A percentile compares a stretch with the other conserved stretches of the same genome.
phyloP scores from a whole-genome alignment of 768 basidiomycete species.

The Cytidiella melzeri region DNA sequence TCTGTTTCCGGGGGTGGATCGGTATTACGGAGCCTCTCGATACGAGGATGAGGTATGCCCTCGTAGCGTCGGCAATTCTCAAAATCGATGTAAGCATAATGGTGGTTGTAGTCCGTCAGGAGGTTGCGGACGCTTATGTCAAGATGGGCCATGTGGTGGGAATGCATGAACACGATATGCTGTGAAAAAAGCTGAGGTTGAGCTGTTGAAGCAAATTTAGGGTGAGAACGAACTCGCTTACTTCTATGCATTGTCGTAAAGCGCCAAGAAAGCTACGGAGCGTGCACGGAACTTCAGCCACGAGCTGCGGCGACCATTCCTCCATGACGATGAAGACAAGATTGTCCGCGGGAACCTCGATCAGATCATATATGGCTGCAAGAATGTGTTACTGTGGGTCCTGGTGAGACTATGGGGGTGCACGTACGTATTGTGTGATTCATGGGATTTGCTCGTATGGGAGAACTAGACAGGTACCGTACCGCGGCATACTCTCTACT shows the following conservation, averaged over 20 bases:
- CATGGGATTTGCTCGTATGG: conserved; percentile 51
- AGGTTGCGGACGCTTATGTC: conserved; percentile 70
- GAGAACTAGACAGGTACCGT: conserved; percentile 46
- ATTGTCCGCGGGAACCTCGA: conserved; percentile 45
- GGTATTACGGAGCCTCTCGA: conserved; percentile 47
- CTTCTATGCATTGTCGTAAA: conserved; percentile 67
- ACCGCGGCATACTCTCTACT: conserved; percentile 63
- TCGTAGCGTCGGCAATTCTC: conserved; percentile 58
- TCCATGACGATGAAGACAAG: conserved; percentile 75
- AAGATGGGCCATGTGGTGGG: conserved; percentile 57
- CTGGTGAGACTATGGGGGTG: neutral
- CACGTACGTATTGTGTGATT: conserved; percentile 70
- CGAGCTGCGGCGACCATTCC: conserved; percentile 65
- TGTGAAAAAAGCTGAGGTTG: conserved; percentile 21
- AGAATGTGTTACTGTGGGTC: neutral
- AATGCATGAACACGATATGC: conserved; percentile 71
- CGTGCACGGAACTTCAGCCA: conserved; percentile 44
- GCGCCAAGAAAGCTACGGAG: conserved; percentile 47
- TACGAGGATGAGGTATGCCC: conserved; percentile 28
- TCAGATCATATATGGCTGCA: conserved; percentile 59
- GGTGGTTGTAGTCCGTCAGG: conserved; percentile 56
- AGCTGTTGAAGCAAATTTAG: neutral
- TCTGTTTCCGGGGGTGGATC: conserved; percentile 71
- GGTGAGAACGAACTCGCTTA: conserved; percentile 24
- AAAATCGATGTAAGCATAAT: conserved; percentile 71